Percentiles rank a stretch among this genome's conserved stretches.
phyloP scores from a whole-genome alignment of 2,329 filamentous ascomycete species.

The Microcyclospora pomicola region DNA sequence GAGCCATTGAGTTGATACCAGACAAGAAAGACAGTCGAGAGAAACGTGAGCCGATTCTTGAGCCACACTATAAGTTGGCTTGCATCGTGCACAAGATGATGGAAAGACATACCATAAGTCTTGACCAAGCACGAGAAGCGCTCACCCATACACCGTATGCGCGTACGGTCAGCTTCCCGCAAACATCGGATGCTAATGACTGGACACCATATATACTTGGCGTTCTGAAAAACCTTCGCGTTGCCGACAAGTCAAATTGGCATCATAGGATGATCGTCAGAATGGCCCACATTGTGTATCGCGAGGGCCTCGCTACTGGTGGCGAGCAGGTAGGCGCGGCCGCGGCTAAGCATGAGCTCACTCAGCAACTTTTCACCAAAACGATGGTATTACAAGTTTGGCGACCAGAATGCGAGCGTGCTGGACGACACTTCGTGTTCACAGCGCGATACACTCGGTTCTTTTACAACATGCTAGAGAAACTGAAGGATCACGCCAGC shows the following conservation, averaged over 20 bases:
- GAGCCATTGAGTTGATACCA: conserved; percentile 48
- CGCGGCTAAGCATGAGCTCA: conserved; percentile 63
- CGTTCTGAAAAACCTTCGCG: conserved; percentile 45
- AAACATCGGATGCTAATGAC: conserved; percentile 28
- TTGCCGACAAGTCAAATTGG: conserved; percentile 85
- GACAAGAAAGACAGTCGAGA: conserved; percentile 39
- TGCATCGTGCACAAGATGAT: conserved; percentile 74
- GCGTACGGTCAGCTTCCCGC: conserved; percentile 34
- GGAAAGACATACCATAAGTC: conserved; percentile 27
- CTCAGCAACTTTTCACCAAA: conserved; percentile 78
- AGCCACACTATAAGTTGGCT: conserved; percentile 86
- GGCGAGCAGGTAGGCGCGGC: conserved; percentile 31
- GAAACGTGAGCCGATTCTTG: conserved; percentile 64
- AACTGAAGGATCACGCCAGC: conserved; percentile 59
- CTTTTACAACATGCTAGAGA: conserved; percentile 59
- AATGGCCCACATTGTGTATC: conserved; percentile 49
- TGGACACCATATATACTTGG: conserved; percentile 50
- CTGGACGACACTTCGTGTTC: conserved; percentile 83
- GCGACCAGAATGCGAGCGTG: conserved; percentile 76
- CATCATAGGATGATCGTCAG: conserved; percentile 82
- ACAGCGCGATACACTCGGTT: conserved; percentile 77
- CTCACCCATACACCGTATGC: conserved; percentile 42
- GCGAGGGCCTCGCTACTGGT: conserved; percentile 25
- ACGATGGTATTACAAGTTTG: conserved; percentile 91
- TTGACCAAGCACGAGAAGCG: conserved; percentile 35